Percentiles rank a stretch among this genome's conserved stretches.
These are phyloP conservation scores for Parascedosporium putredinis DNA, from an alignment of 2,329 filamentous ascomycete species.

Conservation along the genomic window DNA sequence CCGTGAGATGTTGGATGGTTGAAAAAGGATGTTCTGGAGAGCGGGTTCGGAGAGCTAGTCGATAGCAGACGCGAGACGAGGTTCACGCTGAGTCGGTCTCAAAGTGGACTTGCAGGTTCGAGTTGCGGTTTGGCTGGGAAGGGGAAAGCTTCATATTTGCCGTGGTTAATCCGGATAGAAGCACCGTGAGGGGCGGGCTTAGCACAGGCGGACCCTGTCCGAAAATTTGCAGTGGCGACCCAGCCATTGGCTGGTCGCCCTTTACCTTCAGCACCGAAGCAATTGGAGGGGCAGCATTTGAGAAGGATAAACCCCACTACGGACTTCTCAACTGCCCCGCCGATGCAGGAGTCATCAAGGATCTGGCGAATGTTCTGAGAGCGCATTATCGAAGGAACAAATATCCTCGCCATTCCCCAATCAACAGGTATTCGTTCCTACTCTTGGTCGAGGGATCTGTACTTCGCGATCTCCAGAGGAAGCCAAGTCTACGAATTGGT, in stretches of 20 bases:
- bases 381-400: background rate
- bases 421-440: background rate
- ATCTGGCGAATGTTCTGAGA: background rate
- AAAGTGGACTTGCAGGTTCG: too few species aligned
- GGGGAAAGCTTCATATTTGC: background rate
- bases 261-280: constrained; percentile 8
- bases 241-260: background rate
- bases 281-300: constrained; percentile 2
- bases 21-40: too few species aligned
- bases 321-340: background rate
- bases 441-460: background rate
- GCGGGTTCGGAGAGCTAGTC: too few species aligned
- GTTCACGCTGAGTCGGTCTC: too few species aligned
- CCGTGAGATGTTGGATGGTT: too few species aligned
- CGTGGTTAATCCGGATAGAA: background rate
- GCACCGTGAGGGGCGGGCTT: background rate
- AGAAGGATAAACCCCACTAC: constrained; percentile 4
- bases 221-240: background rate
- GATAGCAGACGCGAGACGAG: too few species aligned
- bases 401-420: background rate
- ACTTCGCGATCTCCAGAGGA: background rate
- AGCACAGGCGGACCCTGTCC: background rate
- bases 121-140: background rate
- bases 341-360: constrained; percentile 10
- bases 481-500: background rate